These are phyloP conservation scores for Zygoascus hellenicus DNA, from an alignment of 1,139 yeast genomes.

Conservation along the genomic window DNA sequence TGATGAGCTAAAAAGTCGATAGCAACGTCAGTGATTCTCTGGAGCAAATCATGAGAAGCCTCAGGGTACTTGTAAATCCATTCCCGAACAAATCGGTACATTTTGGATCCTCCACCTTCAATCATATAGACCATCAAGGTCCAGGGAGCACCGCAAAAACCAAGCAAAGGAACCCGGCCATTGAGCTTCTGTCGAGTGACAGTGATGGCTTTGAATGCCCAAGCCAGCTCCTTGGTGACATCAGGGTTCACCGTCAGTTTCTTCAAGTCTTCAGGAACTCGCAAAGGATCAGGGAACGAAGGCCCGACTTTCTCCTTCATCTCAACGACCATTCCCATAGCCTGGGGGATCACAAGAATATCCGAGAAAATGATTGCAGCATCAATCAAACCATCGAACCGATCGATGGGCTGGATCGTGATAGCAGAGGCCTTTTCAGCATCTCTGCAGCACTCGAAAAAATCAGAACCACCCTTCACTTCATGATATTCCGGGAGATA, in stretches of 20 bases:
- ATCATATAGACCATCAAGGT: slow-evolving; percentile 93
- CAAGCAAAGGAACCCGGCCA: slow-evolving; percentile 90
- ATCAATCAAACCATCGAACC: slow-evolving; percentile 81
- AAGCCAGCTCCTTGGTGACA: slow-evolving; percentile 68
- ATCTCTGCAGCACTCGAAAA: slow-evolving; percentile 88
- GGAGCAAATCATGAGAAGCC: slow-evolving; percentile 64
- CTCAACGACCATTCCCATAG: slow-evolving; percentile 92
- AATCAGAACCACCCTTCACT: slow-evolving; percentile 81
- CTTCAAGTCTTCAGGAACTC: slow-evolving; percentile 62
- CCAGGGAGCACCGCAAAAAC: slow-evolving; percentile 99
- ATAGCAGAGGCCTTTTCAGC: slow-evolving; percentile 90
- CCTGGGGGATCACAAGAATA: slow-evolving; percentile 94
- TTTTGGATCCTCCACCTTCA: slow-evolving; percentile 93
- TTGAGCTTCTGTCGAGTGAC: slow-evolving; percentile 74
- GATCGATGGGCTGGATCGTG: slow-evolving; percentile 92
- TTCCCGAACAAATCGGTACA: slow-evolving; percentile 85
- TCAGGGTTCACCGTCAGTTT: slow-evolving; percentile 53
- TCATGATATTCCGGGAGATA: slow-evolving; percentile 68
- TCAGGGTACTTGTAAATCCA: slow-evolving; percentile 83
- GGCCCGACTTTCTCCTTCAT: slow-evolving; percentile 97
- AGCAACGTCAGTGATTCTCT: slow-evolving; percentile 81
- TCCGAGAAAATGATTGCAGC: slow-evolving; percentile 97
- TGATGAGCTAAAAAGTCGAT: slow-evolving; percentile 90
- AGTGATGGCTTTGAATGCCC: slow-evolving; percentile 93
- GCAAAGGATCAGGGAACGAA: slow-evolving; percentile 79